phyloP scores from a whole-genome alignment of 108 stramenopile species.

The Nitzschia sp. region DNA sequence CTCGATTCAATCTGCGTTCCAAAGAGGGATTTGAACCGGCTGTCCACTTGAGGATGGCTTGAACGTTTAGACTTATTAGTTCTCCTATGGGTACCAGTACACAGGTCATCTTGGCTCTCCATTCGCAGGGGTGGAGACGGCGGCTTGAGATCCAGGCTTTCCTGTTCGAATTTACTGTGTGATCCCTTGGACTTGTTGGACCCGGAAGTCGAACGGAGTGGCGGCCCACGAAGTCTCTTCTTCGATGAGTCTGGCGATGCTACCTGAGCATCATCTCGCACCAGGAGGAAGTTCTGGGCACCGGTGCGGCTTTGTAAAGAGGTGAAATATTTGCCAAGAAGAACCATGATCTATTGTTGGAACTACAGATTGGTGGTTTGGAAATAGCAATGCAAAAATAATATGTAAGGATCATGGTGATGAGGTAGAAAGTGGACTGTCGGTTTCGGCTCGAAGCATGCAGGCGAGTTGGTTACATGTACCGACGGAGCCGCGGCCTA shows the following conservation, averaged over 20 bases:
- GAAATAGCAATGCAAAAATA: too few species aligned
- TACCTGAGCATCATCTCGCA: constrained; percentile 9
- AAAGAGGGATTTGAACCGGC: neutral
- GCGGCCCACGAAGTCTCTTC: neutral
- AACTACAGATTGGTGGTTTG: too few species aligned
- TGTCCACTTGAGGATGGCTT: neutral
- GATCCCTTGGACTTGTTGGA: neutral
- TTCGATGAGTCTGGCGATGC: neutral
- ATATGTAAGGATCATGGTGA: too few species aligned
- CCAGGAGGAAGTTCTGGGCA: neutral
- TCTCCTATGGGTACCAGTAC: neutral
- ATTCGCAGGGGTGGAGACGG: constrained; percentile 9
- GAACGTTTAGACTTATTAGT: neutral
- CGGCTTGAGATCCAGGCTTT: neutral
- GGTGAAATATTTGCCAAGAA: constrained; percentile 5
- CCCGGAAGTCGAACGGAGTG: neutral
- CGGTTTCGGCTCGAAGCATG: too few species aligned
- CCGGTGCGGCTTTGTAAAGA: constrained; percentile 8
- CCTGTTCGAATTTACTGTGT: neutral
- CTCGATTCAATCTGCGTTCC: neutral
- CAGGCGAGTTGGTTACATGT: too few species aligned
- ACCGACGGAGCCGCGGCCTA: too few species aligned
- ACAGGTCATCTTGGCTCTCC: constrained; percentile 19
- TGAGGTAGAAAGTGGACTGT: too few species aligned
- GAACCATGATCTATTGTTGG: too few species aligned